Conservation (phyloP, 176 grass and related monocot species). For the Poa pratensis region DNA sequence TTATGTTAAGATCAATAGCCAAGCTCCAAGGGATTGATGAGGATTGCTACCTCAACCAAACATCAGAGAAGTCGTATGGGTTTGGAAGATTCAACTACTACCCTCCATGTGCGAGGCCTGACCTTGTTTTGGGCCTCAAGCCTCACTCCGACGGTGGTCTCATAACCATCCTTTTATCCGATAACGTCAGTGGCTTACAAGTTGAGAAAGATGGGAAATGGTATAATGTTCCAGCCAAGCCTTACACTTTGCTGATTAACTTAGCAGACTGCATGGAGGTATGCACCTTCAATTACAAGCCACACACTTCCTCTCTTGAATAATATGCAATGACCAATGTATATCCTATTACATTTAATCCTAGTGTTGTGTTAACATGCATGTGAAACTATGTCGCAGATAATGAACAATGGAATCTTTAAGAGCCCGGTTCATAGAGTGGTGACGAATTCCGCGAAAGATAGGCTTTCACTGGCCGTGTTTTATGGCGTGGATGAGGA, state of each 20-base stretch:
- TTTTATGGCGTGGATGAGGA: too few species aligned
- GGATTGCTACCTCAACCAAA: neutral
- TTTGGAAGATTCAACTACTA: neutral
- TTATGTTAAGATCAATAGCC: neutral
- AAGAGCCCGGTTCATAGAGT: too few species aligned
- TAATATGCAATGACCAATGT: neutral
- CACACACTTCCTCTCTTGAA: neutral
- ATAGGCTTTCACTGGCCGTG: too few species aligned
- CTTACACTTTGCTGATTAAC: neutral
- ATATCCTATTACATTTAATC: neutral
- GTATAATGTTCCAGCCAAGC: neutral
- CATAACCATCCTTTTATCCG: neutral
- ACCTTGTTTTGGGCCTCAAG: neutral
- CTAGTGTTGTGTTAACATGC: neutral
- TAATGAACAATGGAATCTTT: too few species aligned
- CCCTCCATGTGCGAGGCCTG: neutral
- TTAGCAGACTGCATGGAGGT: neutral
- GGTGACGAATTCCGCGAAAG: too few species aligned
- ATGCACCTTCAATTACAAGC: neutral
- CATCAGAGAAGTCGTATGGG: neutral
- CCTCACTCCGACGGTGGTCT: neutral
- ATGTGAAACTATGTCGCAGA: slow-evolving; percentile 11
- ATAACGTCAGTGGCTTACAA: neutral
- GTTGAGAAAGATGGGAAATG: neutral
- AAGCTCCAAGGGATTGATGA: neutral